Evolutionary conservation across 352 stramenopile genomes (phyloP).

Genomic region (Elongisporangium anandrum): DNA sequence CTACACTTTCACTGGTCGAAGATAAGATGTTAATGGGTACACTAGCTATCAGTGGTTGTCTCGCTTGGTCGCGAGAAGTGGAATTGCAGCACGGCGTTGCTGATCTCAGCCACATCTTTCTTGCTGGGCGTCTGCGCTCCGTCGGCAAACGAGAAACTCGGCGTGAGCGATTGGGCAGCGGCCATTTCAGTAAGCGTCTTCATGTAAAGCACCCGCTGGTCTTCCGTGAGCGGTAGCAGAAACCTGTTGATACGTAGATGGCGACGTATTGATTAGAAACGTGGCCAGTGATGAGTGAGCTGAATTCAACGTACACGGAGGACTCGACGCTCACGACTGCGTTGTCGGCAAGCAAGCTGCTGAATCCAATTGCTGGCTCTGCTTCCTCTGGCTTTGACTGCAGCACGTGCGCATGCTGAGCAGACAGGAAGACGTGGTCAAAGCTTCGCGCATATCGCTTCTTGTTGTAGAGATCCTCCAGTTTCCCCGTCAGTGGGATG

Average conservation of each 20-base stretch:
- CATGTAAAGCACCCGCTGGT: slow-evolving; percentile 64
- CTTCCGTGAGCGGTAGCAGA: slow-evolving; percentile 61
- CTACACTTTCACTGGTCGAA: no score
- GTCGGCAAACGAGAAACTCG: slow-evolving; percentile 24
- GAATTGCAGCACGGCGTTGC: slow-evolving; percentile 61
- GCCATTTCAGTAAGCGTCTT: slow-evolving; percentile 66
- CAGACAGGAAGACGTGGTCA: slow-evolving; percentile 64
- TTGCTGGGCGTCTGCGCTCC: slow-evolving; percentile 19
- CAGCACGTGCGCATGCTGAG: slow-evolving; percentile 51
- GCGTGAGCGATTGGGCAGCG: slow-evolving; percentile 20
- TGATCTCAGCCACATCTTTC: slow-evolving; percentile 47
- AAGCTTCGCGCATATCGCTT: slow-evolving; percentile 61
- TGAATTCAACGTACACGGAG: slow-evolving; percentile 46
- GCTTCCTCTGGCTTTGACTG: slow-evolving; percentile 15
- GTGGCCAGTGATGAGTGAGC: no score
- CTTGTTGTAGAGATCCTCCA: slow-evolving; percentile 58
- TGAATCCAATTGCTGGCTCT: slow-evolving; percentile 20
- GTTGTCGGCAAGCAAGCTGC: slow-evolving; percentile 29
- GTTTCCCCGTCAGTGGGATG: slow-evolving; percentile 50
- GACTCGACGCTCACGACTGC: slow-evolving; percentile 66
- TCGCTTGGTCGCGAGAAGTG: slow-evolving; percentile 10
- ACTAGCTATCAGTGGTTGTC: no score
- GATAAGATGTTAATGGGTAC: no score
- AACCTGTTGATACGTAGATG: no score
- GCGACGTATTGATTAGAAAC: no score